Percentiles rank a stretch among this genome's conserved stretches.
Conservation (phyloP, 768 basidiomycete genomes). For the Phylloporus sp. region DNA sequence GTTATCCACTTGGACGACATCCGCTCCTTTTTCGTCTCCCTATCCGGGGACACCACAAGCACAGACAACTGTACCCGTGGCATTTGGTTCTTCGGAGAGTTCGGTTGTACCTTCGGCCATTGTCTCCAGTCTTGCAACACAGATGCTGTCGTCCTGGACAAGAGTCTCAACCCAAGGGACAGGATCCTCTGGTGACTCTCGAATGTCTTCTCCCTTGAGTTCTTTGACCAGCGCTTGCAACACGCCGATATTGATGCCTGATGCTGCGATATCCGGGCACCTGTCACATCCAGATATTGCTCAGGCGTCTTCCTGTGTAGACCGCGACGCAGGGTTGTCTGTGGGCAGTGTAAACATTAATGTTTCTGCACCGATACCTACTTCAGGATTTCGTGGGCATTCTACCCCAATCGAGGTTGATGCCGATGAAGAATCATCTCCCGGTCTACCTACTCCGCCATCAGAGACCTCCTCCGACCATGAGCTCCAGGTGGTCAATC, state of each 20-base stretch:
- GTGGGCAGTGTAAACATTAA: background rate
- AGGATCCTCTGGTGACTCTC: background rate
- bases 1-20: background rate
- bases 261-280: background rate
- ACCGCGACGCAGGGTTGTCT: background rate
- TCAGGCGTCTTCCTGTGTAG: background rate
- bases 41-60: background rate
- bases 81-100: background rate
- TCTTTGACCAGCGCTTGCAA: background rate
- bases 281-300: background rate
- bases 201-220: background rate
- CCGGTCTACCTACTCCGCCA: slow-evolving; percentile 8
- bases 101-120: background rate
- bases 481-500: background rate
- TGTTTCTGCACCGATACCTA: background rate
- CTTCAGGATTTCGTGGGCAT: background rate
- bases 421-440: background rate
- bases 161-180: background rate
- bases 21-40: background rate
- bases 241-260: background rate
- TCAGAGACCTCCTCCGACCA: background rate
- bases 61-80: background rate
- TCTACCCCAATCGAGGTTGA: background rate
- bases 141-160: background rate
- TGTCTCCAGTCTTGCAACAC: background rate